Conservation (phyloP, 164 flowering plant species). For the Macadamia integrifolia region DNA sequence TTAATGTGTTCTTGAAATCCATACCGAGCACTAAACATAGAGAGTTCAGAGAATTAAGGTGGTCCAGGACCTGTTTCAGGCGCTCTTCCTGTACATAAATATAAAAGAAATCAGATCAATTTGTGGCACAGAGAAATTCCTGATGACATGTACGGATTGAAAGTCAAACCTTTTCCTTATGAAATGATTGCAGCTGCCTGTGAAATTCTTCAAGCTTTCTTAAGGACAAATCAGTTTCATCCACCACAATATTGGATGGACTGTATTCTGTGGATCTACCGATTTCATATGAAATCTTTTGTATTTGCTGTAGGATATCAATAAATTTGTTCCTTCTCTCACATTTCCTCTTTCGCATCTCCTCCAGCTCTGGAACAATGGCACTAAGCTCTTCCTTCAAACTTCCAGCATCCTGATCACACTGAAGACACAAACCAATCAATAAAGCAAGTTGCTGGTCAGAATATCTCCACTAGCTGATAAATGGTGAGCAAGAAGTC, state of each 20-base stretch:
- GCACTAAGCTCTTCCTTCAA: constrained; percentile 70
- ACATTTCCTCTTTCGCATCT: constrained; percentile 70
- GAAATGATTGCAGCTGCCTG: constrained; percentile 58
- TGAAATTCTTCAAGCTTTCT: constrained; percentile 85
- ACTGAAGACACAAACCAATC: constrained; percentile 30
- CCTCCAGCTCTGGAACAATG: constrained; percentile 71
- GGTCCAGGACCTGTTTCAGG: constrained; percentile 47
- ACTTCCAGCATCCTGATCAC: constrained; percentile 57
- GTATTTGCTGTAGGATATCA: constrained; percentile 58
- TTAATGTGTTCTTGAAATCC: constrained; percentile 48
- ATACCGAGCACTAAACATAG: constrained; percentile 70
- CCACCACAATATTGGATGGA: constrained; percentile 29
- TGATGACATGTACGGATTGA: background rate
- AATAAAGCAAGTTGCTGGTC: background rate
- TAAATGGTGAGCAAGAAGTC: background rate
- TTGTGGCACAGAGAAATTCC: background rate
- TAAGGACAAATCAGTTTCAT: constrained; percentile 77
- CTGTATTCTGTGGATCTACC: constrained; percentile 19
- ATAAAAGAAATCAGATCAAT: constrained; percentile 2
- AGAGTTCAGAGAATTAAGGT: constrained; percentile 38
- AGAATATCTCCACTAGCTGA: background rate
- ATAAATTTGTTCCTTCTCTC: constrained; percentile 71
- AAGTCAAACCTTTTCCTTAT: constrained; percentile 73
- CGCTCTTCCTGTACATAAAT: constrained; percentile 46
- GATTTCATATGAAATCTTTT: constrained; percentile 51